Evolutionary conservation across 441 rosid genomes (phyloP).

Genomic region (Bocquillonia castaneifolia): DNA sequence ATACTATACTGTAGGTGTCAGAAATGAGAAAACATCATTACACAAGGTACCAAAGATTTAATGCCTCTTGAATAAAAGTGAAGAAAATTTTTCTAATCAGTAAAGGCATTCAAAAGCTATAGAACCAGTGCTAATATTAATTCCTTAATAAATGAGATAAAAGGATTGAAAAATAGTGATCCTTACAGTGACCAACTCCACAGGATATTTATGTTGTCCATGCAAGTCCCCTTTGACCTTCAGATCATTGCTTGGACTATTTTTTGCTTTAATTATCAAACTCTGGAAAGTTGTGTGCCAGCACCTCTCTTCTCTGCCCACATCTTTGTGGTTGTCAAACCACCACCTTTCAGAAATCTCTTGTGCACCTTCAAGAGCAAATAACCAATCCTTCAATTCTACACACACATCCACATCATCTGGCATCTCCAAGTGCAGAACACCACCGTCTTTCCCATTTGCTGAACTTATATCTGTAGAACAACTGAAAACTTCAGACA

Average conservation of each 20-base stretch:
- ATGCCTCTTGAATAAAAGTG: neutral
- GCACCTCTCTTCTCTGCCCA: slow-evolving; percentile 72
- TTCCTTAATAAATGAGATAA: neutral
- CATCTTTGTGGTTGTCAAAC: slow-evolving; percentile 38
- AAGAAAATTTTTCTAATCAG: neutral
- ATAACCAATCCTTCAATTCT: slow-evolving; percentile 88
- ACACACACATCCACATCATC: slow-evolving; percentile 78
- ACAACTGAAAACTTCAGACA: slow-evolving; percentile 22
- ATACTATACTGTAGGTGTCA: neutral
- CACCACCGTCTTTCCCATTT: slow-evolving; percentile 41
- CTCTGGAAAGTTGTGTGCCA: slow-evolving; percentile 86
- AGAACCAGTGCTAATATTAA: neutral
- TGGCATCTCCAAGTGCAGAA: slow-evolving; percentile 61
- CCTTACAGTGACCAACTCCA: slow-evolving; percentile 72
- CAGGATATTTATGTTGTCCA: slow-evolving; percentile 45
- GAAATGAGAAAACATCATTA: neutral
- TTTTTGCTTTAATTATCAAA: slow-evolving; percentile 60
- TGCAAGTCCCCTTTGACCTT: slow-evolving; percentile 38
- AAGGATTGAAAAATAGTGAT: slow-evolving; percentile 2
- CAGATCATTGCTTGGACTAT: slow-evolving; percentile 36
- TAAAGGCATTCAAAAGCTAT: neutral
- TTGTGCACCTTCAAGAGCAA: slow-evolving; percentile 87
- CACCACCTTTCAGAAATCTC: slow-evolving; percentile 58
- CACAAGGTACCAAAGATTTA: neutral
- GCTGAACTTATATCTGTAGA: slow-evolving; percentile 44